Percentiles rank a stretch among this genome's conserved stretches.
Conservation (phyloP, 371 early-diverging fungal species). For the Mortierella polycephala region DNA sequence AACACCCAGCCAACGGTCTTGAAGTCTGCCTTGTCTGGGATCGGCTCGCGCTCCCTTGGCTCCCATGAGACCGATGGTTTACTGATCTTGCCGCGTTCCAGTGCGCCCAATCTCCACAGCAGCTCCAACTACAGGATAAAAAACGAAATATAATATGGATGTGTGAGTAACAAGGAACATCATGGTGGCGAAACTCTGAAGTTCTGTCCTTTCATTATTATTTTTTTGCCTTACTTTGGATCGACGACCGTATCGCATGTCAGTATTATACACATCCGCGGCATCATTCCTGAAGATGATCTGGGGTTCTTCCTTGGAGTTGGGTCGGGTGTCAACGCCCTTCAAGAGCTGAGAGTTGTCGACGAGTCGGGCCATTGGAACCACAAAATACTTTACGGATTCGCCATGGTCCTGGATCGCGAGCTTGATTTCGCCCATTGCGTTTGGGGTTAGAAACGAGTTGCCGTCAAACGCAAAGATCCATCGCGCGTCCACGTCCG, state of each 20-base stretch:
- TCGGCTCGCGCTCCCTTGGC: conserved; percentile 59
- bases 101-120: conserved; percentile 72
- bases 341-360: conserved; percentile 69
- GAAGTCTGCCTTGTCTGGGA: conserved; percentile 67
- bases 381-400: conserved; percentile 69
- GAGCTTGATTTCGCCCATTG: conserved; percentile 68
- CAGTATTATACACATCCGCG: conserved; percentile 67
- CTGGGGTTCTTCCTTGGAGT: conserved; percentile 76
- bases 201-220: neutral
- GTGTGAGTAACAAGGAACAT: conserved; percentile 3
- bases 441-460: conserved; percentile 69
- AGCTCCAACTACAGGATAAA: conserved; percentile 62
- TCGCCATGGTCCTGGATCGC: conserved; percentile 63
- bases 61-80: conserved; percentile 75
- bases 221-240: conserved; percentile 65
- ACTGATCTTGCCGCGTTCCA: conserved; percentile 65
- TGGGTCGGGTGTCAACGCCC: conserved; percentile 66
- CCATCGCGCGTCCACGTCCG: conserved; percentile 67
- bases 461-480: conserved; percentile 81
- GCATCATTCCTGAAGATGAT: conserved; percentile 74
- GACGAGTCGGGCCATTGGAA: conserved; percentile 75
- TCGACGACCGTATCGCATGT: conserved; percentile 79
- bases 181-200: neutral
- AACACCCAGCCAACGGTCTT: conserved; percentile 78
- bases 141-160: neutral